phyloP scores from a whole-genome alignment of 192 early-diverging fungal species.

The Backusella luteola region DNA sequence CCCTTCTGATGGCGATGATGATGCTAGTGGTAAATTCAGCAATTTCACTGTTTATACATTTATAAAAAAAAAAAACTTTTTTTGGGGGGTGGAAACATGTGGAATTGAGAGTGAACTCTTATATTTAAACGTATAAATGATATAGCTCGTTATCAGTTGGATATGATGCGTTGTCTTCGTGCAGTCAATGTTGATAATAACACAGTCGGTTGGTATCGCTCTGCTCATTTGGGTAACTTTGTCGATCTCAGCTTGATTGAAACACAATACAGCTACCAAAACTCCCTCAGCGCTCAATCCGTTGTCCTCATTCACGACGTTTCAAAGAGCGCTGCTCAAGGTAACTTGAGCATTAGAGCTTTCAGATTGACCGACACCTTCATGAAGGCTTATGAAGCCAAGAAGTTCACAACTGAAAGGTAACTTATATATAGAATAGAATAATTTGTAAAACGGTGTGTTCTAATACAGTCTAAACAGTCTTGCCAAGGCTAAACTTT shows the following conservation, averaged over 20 bases:
- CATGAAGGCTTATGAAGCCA: slow-evolving; percentile 77
- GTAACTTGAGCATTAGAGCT: slow-evolving; percentile 84
- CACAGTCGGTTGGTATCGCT: slow-evolving; percentile 98
- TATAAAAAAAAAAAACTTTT: background rate
- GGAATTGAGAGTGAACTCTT: background rate
- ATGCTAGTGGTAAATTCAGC: slow-evolving; percentile 52
- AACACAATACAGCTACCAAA: slow-evolving; percentile 89
- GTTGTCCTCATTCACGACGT: slow-evolving; percentile 95
- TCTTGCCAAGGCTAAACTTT: slow-evolving; percentile 72
- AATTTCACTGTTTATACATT: background rate
- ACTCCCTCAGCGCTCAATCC: slow-evolving; percentile 71
- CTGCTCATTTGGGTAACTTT: slow-evolving; percentile 84
- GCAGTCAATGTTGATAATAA: slow-evolving; percentile 95
- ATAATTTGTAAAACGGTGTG: too few species aligned
- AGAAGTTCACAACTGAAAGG: slow-evolving; percentile 84
- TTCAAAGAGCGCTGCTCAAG: slow-evolving; percentile 75
- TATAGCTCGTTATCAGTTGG: slow-evolving; percentile 84
- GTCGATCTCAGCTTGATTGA: slow-evolving; percentile 90
- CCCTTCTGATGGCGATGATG: slow-evolving; percentile 50
- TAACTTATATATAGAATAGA: background rate
- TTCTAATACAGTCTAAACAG: slow-evolving; percentile 14
- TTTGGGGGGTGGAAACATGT: background rate
- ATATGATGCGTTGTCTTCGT: slow-evolving; percentile 92
- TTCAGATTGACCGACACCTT: slow-evolving; percentile 85
- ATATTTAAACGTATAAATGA: background rate